phyloP scores from a whole-genome alignment of 1,139 yeast genomes.

The Candida tropicalis region DNA sequence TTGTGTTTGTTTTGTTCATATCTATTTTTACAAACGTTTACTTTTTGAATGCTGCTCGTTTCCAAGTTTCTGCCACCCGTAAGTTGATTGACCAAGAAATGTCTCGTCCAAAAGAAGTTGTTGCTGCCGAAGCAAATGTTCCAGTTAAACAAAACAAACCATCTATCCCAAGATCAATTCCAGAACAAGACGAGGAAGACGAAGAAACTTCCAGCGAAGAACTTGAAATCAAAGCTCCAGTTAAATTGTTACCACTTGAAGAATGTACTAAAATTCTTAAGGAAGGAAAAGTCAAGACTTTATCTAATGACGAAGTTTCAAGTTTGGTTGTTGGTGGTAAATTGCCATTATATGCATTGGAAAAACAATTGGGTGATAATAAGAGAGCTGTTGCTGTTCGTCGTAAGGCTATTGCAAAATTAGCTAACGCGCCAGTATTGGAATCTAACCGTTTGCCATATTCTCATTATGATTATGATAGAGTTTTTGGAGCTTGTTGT shows the following conservation, averaged over 20 bases:
- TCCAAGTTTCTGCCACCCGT: constrained; percentile 49
- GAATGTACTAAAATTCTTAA: constrained; percentile 66
- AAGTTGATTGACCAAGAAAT: constrained; percentile 47
- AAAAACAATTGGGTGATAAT: constrained; percentile 84
- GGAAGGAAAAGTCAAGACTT: constrained; percentile 68
- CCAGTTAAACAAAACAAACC: constrained; percentile 6
- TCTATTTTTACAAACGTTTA: constrained; percentile 84
- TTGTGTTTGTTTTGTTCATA: constrained; percentile 71
- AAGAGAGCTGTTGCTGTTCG: constrained; percentile 92
- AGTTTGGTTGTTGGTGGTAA: constrained; percentile 73
- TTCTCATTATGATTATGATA: constrained; percentile 82
- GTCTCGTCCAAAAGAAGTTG: constrained; percentile 27
- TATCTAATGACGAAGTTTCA: constrained; percentile 74
- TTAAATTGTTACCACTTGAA: constrained; percentile 48
- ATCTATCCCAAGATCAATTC: constrained; percentile 1
- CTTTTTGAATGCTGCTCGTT: constrained; percentile 74
- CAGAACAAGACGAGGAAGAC: constrained; percentile 11
- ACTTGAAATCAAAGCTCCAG: constrained; percentile 28
- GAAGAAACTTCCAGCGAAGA: constrained; percentile 20
- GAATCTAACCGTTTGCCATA: constrained; percentile 76
- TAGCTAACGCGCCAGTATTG: constrained; percentile 82
- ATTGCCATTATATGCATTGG: constrained; percentile 90
- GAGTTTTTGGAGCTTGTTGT: constrained; percentile 98
- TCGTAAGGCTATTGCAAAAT: constrained; percentile 83
- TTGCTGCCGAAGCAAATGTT: neutral